Conservation (phyloP, 495 filamentous ascomycete genomes). For the Opeltia flavorubescens region DNA sequence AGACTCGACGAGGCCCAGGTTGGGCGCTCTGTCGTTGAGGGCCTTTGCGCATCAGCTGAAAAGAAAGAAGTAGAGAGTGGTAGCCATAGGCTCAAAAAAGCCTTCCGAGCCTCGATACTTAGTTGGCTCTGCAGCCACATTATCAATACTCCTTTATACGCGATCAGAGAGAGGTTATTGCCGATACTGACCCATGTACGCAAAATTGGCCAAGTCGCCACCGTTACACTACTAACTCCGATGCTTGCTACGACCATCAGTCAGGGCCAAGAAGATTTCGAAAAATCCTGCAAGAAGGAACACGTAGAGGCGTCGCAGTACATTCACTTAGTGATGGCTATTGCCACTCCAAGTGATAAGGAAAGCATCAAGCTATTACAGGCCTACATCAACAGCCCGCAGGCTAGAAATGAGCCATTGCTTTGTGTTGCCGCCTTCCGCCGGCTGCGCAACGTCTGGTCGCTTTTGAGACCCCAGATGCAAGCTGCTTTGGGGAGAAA, state of each 20-base stretch:
- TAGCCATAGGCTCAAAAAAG: slow-evolving; percentile 42
- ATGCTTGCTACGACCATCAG: slow-evolving; percentile 50
- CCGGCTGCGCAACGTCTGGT: slow-evolving; percentile 56
- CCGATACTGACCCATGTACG: slow-evolving; percentile 53
- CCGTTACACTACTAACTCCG: slow-evolving; percentile 56
- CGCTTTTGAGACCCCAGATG: slow-evolving; percentile 47
- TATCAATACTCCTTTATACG: slow-evolving; percentile 47
- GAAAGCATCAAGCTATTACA: slow-evolving; percentile 50
- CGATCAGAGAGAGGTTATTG: slow-evolving; percentile 55
- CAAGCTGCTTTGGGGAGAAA: slow-evolving; percentile 43
- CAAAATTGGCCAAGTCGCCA: slow-evolving; percentile 49
- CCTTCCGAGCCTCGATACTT: slow-evolving; percentile 48
- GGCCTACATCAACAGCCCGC: slow-evolving; percentile 33
- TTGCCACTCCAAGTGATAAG: slow-evolving; percentile 51
- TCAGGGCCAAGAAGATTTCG: slow-evolving; percentile 29
- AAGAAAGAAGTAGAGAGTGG: slow-evolving; percentile 30
- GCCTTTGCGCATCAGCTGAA: slow-evolving; percentile 33
- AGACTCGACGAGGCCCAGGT: slow-evolving; percentile 58
- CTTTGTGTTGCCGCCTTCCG: slow-evolving; percentile 48
- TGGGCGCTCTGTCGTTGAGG: slow-evolving; percentile 39
- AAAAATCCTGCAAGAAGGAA: slow-evolving; percentile 36
- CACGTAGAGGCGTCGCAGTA: slow-evolving; percentile 42
- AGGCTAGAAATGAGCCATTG: slow-evolving; percentile 26
- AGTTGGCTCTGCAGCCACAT: slow-evolving; percentile 65
- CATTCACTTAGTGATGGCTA: slow-evolving; percentile 43